These are phyloP conservation scores for Euclidium syriacum DNA, from an alignment of 345 rosid species.

Conservation along the genomic window DNA sequence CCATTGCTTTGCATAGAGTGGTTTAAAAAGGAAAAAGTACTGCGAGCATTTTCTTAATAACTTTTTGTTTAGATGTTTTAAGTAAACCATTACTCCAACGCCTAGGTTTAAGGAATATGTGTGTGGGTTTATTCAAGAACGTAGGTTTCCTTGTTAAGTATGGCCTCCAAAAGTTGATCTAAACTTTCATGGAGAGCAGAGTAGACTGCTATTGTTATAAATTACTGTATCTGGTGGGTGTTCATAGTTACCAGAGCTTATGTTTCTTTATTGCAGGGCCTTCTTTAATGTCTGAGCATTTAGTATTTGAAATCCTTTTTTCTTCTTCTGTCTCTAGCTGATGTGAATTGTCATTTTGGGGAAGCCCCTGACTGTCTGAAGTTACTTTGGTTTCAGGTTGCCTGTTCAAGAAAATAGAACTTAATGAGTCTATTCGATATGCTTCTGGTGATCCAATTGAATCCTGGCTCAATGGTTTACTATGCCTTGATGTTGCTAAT, in stretches of 20 bases:
- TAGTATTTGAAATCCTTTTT: not conserved
- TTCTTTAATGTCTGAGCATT: not conserved
- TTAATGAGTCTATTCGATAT: slow-evolving; percentile 87
- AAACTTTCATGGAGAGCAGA: slow-evolving; percentile 2
- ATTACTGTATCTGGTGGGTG: not conserved
- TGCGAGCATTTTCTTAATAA: not conserved
- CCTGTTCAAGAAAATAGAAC: slow-evolving; percentile 84
- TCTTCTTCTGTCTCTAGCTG: not conserved
- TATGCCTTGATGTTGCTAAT: slow-evolving; percentile 85
- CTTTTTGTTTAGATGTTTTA: not conserved
- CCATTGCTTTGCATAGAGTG: not conserved
- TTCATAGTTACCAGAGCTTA: not conserved
- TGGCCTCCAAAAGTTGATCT: not conserved
- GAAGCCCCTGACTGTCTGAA: slow-evolving; percentile 3
- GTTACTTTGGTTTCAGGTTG: slow-evolving; percentile 51
- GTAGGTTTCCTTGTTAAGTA: not conserved
- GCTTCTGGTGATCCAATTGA: slow-evolving; percentile 89
- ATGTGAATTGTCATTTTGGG: not conserved
- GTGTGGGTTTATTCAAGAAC: slow-evolving; percentile 5
- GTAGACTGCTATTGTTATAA: not conserved
- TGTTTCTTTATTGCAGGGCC: not conserved
- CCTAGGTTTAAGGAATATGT: slow-evolving; percentile 32
- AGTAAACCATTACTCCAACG: not conserved
- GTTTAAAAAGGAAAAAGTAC: not conserved
- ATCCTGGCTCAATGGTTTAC: slow-evolving; percentile 84